phyloP scores from a whole-genome alignment of 73 alveolate species.

The Paramecium sonneborni region DNA sequence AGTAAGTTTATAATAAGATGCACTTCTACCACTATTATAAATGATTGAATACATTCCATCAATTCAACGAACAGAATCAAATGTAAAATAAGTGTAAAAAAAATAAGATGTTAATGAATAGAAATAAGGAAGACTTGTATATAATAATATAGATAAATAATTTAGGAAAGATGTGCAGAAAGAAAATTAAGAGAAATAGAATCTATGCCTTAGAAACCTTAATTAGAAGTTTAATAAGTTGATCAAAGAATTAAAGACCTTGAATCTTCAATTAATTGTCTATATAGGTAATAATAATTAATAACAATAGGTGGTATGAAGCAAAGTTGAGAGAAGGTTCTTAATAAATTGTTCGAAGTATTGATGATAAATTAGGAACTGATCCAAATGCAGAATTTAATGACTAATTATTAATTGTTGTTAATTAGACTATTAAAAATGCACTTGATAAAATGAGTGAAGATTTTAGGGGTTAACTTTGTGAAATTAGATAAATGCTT shows the following conservation, averaged over 20 bases:
- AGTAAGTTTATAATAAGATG: constrained; percentile 56
- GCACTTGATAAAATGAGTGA: neutral
- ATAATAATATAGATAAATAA: neutral
- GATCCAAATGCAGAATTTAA: constrained; percentile 43
- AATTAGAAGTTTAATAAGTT: constrained; percentile 19
- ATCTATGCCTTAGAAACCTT: constrained; percentile 14
- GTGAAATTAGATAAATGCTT: constrained; percentile 5
- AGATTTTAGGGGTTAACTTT: neutral
- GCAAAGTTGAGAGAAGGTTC: constrained; percentile 65
- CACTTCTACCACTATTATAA: constrained; percentile 57
- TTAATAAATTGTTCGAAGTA: constrained; percentile 19
- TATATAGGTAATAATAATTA: neutral
- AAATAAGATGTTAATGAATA: constrained; percentile 53
- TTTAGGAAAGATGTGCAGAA: constrained; percentile 49
- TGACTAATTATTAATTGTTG: constrained; percentile 25
- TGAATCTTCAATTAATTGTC: constrained; percentile 13
- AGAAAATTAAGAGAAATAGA: constrained; percentile 45
- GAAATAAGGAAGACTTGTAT: constrained; percentile 38
- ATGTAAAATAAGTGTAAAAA: constrained; percentile 44
- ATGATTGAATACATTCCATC: constrained; percentile 63
- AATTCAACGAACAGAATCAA: constrained; percentile 35
- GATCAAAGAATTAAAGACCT: constrained; percentile 37
- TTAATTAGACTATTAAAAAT: neutral
- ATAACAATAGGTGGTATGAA: constrained; percentile 54
- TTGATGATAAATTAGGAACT: constrained; percentile 43